These are phyloP conservation scores for Calonectria montana DNA, from an alignment of 2,329 filamentous ascomycete genomes.

Conservation along the genomic window DNA sequence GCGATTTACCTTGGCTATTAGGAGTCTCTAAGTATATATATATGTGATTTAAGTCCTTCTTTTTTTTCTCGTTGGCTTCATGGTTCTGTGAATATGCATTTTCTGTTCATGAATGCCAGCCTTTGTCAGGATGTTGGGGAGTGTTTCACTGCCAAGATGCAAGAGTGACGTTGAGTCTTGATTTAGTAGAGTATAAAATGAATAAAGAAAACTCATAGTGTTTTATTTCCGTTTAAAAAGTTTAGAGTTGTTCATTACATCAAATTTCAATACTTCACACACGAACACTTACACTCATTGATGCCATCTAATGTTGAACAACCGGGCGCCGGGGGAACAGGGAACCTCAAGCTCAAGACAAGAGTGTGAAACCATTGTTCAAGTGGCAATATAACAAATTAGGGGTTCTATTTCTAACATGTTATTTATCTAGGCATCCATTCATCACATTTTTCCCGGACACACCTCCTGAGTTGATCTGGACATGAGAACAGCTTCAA, in stretches of 20 bases:
- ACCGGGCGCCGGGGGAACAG: background rate
- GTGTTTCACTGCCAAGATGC: background rate
- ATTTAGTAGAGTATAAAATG: too few relatives aligned
- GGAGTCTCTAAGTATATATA: background rate
- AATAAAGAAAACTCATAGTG: too few relatives aligned
- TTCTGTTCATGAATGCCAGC: background rate
- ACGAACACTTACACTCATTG: background rate
- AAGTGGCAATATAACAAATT: too few relatives aligned
- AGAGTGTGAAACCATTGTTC: too few relatives aligned
- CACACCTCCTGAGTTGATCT: background rate
- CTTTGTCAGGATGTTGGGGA: background rate
- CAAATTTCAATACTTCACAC: background rate
- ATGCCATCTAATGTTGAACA: background rate
- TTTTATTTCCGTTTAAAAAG: background rate
- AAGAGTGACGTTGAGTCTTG: background rate
- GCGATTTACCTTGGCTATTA: background rate
- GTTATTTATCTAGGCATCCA: background rate
- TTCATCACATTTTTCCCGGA: background rate
- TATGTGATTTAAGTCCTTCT: too few relatives aligned
- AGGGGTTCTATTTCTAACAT: too few relatives aligned
- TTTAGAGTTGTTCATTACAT: background rate
- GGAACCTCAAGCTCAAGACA: background rate
- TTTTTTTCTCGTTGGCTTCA: background rate
- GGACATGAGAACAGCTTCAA: constrained; percentile 29
- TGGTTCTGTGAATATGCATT: background rate